phyloP scores from a whole-genome alignment of 495 filamentous ascomycete genomes.

The Coniosporium apollinis region DNA sequence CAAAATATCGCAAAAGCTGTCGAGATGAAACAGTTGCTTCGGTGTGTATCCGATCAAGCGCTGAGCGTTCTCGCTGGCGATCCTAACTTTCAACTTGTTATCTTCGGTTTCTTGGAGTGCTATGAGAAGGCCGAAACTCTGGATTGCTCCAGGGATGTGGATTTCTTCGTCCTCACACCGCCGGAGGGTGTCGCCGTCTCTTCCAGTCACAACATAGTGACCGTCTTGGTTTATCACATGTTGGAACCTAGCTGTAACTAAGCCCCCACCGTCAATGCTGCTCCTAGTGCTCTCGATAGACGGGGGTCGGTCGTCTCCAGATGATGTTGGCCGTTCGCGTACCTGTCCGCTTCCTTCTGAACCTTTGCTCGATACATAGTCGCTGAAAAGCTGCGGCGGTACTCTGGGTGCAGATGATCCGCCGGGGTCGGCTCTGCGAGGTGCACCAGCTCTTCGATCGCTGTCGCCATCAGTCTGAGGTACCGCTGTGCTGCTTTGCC shows the following conservation, averaged over 20 bases:
- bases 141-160: slow-evolving; percentile 79
- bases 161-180: slow-evolving; percentile 89
- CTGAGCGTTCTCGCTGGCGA: slow-evolving; percentile 77
- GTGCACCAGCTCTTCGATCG: no score
- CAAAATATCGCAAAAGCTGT: slow-evolving; percentile 65
- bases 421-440: no score
- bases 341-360: slow-evolving; percentile 1
- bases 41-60: slow-evolving; percentile 66
- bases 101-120: slow-evolving; percentile 58
- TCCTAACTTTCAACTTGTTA: slow-evolving; percentile 49
- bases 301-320: slow-evolving; percentile 1
- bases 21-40: slow-evolving; percentile 53
- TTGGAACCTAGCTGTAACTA: slow-evolving; percentile 58
- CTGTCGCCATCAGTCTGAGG: no score
- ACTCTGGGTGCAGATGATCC: no score
- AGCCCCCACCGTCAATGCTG: slow-evolving; percentile 15
- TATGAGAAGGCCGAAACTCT: slow-evolving; percentile 66
- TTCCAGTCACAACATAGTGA: slow-evolving; percentile 72
- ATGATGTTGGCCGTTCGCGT: slow-evolving; percentile 6
- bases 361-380: slow-evolving; percentile 10
- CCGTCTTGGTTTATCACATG: slow-evolving; percentile 66
- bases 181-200: slow-evolving; percentile 50
- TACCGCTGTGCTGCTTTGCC: no score
- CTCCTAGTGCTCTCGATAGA: slow-evolving; percentile 9
- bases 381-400: slow-evolving; percentile 14